Percentiles rank a stretch among this genome's conserved stretches.
Conservation (phyloP, 2,329 filamentous ascomycete genomes). For the Fusarium cicatricum region DNA sequence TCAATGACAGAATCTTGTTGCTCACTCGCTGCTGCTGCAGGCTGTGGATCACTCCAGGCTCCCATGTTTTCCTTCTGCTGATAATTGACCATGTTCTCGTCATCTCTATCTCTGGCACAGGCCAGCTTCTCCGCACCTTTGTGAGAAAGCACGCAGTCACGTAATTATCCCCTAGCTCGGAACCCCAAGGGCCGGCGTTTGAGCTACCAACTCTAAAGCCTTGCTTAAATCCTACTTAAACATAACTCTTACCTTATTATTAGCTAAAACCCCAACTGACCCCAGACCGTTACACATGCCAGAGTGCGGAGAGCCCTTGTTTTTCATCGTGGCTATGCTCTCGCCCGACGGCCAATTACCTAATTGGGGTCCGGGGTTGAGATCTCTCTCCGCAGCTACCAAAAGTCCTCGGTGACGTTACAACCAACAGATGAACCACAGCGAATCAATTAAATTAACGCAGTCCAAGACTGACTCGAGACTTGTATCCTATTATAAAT, state of each 20-base stretch:
- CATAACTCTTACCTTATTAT: slow-evolving; percentile 33
- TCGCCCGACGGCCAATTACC: no score
- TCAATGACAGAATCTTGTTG: background rate
- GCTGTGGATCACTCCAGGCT: slow-evolving; percentile 9
- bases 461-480: no score
- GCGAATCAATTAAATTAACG: no score
- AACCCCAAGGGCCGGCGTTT: slow-evolving; percentile 4
- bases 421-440: no score
- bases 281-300: background rate
- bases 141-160: no score
- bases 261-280: slow-evolving; percentile 34
- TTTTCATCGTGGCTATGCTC: background rate
- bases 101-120: slow-evolving; percentile 25
- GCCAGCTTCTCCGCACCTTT: slow-evolving; percentile 4
- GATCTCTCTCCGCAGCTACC: no score
- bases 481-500: no score
- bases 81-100: slow-evolving; percentile 23
- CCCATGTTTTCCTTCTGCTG: background rate
- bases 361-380: no score
- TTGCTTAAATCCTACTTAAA: no score
- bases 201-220: slow-evolving; percentile 5
- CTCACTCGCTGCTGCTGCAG: background rate
- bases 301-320: slow-evolving; percentile 22
- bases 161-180: background rate
- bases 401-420: no score